These are phyloP conservation scores for Ogataea wickerhamii DNA, from an alignment of 805 yeast genomes.

Conservation along the genomic window DNA sequence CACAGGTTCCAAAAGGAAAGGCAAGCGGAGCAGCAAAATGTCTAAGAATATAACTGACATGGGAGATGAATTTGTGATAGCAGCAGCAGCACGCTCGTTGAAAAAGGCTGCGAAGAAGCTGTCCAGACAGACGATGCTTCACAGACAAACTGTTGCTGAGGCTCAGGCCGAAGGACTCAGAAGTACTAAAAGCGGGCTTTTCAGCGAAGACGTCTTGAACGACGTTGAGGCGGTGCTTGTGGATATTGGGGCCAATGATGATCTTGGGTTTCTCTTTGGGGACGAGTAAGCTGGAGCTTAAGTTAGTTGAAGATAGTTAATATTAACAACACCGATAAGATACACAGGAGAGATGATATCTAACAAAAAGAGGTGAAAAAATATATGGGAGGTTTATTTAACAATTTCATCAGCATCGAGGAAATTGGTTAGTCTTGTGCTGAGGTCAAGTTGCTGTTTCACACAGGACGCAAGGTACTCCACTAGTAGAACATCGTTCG, in stretches of 20 bases:
- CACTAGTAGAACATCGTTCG: constrained; percentile 77
- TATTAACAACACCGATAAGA: background rate
- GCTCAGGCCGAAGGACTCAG: constrained; percentile 75
- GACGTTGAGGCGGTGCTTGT: constrained; percentile 70
- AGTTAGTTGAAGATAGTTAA: too few relatives aligned
- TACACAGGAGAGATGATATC: background rate
- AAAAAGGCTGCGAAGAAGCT: constrained; percentile 21
- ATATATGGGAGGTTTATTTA: constrained; percentile 13
- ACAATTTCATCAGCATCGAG: constrained; percentile 35
- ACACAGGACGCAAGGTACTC: constrained; percentile 80
- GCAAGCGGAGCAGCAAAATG: constrained; percentile 32
- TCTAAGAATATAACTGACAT: constrained; percentile 20
- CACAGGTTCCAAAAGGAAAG: constrained; percentile 27
- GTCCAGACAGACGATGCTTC: constrained; percentile 34
- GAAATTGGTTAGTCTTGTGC: constrained; percentile 66
- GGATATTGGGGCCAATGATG: constrained; percentile 45
- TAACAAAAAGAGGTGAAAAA: background rate
- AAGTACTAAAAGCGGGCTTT: constrained; percentile 71
- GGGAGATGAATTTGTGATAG: constrained; percentile 24
- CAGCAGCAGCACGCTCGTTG: constrained; percentile 18
- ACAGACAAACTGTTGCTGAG: constrained; percentile 67
- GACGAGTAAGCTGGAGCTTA: constrained; percentile 8
- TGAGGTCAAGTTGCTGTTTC: constrained; percentile 77
- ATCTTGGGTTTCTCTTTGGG: constrained; percentile 36
- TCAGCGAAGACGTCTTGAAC: constrained; percentile 68